phyloP scores from a whole-genome alignment of 495 filamentous ascomycete genomes.

The Daldinia caldariorum region DNA sequence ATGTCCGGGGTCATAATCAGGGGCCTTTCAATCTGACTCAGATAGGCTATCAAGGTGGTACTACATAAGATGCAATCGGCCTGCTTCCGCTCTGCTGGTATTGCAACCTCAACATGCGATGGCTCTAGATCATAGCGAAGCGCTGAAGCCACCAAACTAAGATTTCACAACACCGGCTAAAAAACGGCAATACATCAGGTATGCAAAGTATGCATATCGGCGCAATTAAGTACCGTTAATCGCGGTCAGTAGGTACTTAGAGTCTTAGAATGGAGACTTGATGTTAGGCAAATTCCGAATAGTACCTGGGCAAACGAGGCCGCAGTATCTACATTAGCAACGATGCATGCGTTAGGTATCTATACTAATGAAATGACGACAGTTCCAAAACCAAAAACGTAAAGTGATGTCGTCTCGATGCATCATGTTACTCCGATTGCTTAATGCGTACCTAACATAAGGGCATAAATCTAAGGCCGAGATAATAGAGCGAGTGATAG shows the following conservation, averaged over 20 bases:
- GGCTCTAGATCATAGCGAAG: slow-evolving; percentile 1
- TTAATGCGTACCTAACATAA: background rate
- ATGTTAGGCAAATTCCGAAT: background rate
- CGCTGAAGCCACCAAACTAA: background rate
- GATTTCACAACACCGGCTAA: background rate
- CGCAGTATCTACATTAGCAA: background rate
- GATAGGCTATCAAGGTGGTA: slow-evolving; percentile 39
- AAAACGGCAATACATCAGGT: background rate
- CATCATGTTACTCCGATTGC: background rate
- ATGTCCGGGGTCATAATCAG: slow-evolving; percentile 14
- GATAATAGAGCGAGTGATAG: background rate
- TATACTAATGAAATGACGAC: background rate
- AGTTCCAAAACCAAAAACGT: background rate
- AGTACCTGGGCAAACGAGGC: background rate
- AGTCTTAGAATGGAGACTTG: background rate
- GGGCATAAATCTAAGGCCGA: background rate
- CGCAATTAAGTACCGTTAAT: background rate
- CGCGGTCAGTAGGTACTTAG: background rate
- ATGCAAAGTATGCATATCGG: background rate
- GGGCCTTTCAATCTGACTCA: slow-evolving; percentile 42
- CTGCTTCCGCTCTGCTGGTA: slow-evolving; percentile 24
- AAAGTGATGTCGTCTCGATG: background rate
- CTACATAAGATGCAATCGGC: slow-evolving; percentile 31
- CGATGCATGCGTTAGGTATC: background rate
- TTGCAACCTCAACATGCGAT: slow-evolving; percentile 18